Evolutionary conservation across 768 basidiomycete genomes (phyloP).

Genomic region (Lepiota brunneoincarnata): DNA sequence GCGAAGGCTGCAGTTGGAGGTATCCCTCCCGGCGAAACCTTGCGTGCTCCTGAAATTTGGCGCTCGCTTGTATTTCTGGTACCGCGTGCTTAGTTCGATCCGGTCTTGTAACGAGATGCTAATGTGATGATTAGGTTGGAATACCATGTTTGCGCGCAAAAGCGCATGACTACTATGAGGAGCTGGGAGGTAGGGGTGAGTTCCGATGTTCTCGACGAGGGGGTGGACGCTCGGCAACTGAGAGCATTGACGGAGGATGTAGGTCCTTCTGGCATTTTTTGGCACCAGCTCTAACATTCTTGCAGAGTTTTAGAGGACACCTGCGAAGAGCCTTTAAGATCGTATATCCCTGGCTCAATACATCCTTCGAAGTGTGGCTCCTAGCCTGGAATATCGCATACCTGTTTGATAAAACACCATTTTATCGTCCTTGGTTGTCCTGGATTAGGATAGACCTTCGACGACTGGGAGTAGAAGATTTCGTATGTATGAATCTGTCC

Average conservation of each 20-base stretch:
- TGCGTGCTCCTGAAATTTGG: slow-evolving; percentile 67
- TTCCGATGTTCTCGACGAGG: slow-evolving; percentile 62
- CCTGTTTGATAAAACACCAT: slow-evolving; percentile 81
- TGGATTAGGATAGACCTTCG: slow-evolving; percentile 85
- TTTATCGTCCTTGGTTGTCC: slow-evolving; percentile 88
- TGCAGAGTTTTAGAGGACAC: slow-evolving; percentile 51
- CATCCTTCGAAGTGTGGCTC: slow-evolving; percentile 76
- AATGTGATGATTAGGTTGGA: slow-evolving; percentile 56
- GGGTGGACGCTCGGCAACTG: slow-evolving; percentile 38
- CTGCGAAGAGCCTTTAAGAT: slow-evolving; percentile 64
- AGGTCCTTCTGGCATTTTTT: slow-evolving; percentile 14
- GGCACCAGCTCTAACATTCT: not conserved
- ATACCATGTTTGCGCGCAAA: slow-evolving; percentile 90
- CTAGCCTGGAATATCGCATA: slow-evolving; percentile 85
- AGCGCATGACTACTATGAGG: slow-evolving; percentile 87
- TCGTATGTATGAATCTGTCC: slow-evolving; percentile 45
- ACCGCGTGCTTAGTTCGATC: slow-evolving; percentile 26
- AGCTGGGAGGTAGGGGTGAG: slow-evolving; percentile 80
- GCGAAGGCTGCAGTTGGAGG: slow-evolving; percentile 66
- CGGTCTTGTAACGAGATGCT: not conserved
- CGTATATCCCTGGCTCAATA: slow-evolving; percentile 81
- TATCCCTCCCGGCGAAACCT: slow-evolving; percentile 58
- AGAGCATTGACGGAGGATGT: slow-evolving; percentile 55
- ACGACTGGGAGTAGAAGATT: slow-evolving; percentile 74
- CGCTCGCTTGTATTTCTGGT: slow-evolving; percentile 82